Evolutionary conservation across 768 basidiomycete species (phyloP), one percentile per base, ranked within the genome.

Genomic region (Fomitopsis pulvina): DNA sequence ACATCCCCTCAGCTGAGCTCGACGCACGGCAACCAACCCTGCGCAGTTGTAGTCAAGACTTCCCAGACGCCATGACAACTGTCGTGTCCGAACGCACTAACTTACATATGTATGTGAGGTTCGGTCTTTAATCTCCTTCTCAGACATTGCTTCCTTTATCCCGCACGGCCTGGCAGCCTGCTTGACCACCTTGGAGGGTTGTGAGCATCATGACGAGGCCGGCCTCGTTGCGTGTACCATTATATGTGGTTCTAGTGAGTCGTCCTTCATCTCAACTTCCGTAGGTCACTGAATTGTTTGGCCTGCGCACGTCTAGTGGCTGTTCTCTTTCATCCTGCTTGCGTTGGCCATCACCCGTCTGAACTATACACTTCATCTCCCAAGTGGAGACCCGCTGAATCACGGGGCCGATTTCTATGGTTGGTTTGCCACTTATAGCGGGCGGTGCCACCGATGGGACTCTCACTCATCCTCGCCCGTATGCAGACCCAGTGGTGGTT

Each of bases 281-380:
- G 29, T 37, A 6, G 34, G 14, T 37, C 14, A 6, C 14, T 16
- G 34, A 37, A 37, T 6, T 6, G 18, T 37, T 16, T 4, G 14
- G 29, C 29, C 5, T 12, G 11, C 12, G 3, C 34, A 11, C 38
- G 21, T 25, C 9, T 34, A 61, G 60, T 58, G 57, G 57, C 44
- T 61, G 12, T 61, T 53, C 28, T 53, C 62, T 18, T 48, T 55
- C 21, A n/a, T 64, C 10, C 48, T 60, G 2, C 48, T 64, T 37
- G 45, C 51, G 26, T 40, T 63, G 20, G 57, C 60, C 22, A 52
- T 53, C 34, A 58, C 57, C 14, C 58, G 64, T 14, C 43, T 66
- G 38, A 50, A 56, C 51, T 66, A 66, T 47, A 66, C 64, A 10
- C 43, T 56, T 44, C 48, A 64, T 40, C 48, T 64, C 4, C 62